Evolutionary conservation across 176 grass and related monocot genomes (phyloP), one percentile per base, ranked within the genome.

Genomic region (Avena sativa): DNA sequence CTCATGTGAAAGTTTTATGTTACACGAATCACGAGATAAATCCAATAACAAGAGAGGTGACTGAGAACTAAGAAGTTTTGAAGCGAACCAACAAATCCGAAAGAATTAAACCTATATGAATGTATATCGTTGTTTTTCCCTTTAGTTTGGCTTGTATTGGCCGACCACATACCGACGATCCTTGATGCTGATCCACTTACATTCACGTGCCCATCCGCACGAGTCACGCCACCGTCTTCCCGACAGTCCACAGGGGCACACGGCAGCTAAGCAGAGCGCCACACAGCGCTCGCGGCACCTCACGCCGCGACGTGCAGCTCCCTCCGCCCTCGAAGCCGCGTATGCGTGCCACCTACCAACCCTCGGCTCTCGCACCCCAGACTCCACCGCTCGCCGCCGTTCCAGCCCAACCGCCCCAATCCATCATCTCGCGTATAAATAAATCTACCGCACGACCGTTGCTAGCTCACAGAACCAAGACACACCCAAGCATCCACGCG

Each of bases 241-340:
- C 38, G 38, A 23, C 59, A 23, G 60, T 62, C 10, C 10, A 57
- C 16, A 10, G 9, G 53, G 53, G 53, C 53, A 59, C 56, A 8
- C 19, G 56, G 56, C 56, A 9, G 6, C 19, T n/a, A 19, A 20
- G 56, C 2, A 59, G 19, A 59, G 19, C 56, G 36, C 68, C 17
- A 71, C 17, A 71, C 85, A 62, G 21, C n/a, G 20, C 59, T 0
- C 62, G 8, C 23, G 81, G 64, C 88, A 89, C 76, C 82, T 89
- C 88, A 89, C 25, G 49, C 48, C 5, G 36, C 52, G 13, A 90
- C 84, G 84, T 78, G 88, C 5, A 61, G 17, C 63, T 78, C 87
- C 23, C 19, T 13, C 19, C 10, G 50, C 40, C 9, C 79, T 28
- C 28, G 28, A 6, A 13, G 21, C 51, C 2, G 51, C 51, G 61